Percentiles rank a stretch among this genome's conserved stretches.
Conservation (phyloP, 768 basidiomycete genomes). For the Neoboletus magnificus region DNA sequence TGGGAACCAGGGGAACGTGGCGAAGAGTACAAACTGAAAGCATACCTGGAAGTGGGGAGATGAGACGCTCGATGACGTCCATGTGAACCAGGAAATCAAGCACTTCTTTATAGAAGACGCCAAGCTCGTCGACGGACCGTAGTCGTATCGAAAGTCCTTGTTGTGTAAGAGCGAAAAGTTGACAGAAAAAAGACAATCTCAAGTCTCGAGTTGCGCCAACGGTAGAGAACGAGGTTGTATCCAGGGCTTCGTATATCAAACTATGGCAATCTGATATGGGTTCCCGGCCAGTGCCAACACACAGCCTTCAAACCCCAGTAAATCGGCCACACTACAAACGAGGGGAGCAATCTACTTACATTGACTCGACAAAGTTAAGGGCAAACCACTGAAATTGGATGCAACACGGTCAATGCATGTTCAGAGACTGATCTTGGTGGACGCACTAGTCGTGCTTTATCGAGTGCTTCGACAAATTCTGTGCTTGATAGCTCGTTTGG, state of each 20-base stretch:
- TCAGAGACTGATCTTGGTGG: slow-evolving; percentile 1
- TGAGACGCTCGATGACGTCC: slow-evolving; percentile 36
- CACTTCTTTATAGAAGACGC: slow-evolving; percentile 34
- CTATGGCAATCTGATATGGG: slow-evolving; percentile 36
- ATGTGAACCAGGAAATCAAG: slow-evolving; percentile 32
- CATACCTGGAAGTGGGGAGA: slow-evolving; percentile 38
- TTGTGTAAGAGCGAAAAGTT: slow-evolving; percentile 34
- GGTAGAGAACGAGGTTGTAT: slow-evolving; percentile 23
- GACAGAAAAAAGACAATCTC: slow-evolving; percentile 37
- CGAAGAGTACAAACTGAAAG: neutral
- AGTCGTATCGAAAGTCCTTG: slow-evolving; percentile 33
- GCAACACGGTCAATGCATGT: slow-evolving; percentile 15
- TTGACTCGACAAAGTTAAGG: slow-evolving; percentile 38
- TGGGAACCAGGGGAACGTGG: neutral
- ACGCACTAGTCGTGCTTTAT: slow-evolving; percentile 39
- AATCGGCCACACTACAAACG: neutral
- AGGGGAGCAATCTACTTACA: slow-evolving; percentile 26
- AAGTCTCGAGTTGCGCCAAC: slow-evolving; percentile 30
- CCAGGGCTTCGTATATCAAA: slow-evolving; percentile 31
- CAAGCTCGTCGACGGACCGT: slow-evolving; percentile 24
- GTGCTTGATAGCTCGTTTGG: slow-evolving; percentile 22
- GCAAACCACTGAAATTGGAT: slow-evolving; percentile 36
- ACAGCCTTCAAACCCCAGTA: slow-evolving; percentile 32
- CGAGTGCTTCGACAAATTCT: slow-evolving; percentile 34
- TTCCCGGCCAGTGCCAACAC: slow-evolving; percentile 41